phyloP scores from a whole-genome alignment of 306 rosid genomes.

The Citrullus amarus region DNA sequence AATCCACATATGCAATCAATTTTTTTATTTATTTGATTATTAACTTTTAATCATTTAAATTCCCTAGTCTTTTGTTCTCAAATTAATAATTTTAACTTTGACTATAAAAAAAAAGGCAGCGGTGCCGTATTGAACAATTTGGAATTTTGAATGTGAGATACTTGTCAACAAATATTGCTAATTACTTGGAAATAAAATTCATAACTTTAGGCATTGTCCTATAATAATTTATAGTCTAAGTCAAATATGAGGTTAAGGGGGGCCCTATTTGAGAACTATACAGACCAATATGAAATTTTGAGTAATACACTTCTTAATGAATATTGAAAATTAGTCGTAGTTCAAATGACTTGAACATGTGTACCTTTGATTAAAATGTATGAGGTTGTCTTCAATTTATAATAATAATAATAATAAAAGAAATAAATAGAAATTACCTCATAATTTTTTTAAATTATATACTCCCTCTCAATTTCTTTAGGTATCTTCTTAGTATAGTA shows the following conservation, averaged over 20 bases:
- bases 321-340: not conserved
- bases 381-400: too few species aligned
- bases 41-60: not conserved
- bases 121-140: not conserved
- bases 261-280: not conserved
- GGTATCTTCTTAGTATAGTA: too few species aligned
- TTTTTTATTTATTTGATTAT: not conserved
- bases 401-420: too few species aligned
- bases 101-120: not conserved
- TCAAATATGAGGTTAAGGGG: not conserved
- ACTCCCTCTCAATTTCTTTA: too few species aligned
- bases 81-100: not conserved
- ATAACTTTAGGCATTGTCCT: not conserved
- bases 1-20: too few species aligned
- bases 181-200: not conserved
- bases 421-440: too few species aligned
- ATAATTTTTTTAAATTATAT: too few species aligned
- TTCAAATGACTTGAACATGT: too few species aligned
- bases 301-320: not conserved
- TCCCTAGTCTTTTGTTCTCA: not conserved
- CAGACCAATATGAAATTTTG: not conserved
- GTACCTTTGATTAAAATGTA: too few species aligned
- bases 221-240: not conserved
- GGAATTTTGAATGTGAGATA: not conserved
- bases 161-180: not conserved